phyloP scores from a whole-genome alignment of 1,284 basidiomycete genomes.

The Ceratobasidium sp. region DNA sequence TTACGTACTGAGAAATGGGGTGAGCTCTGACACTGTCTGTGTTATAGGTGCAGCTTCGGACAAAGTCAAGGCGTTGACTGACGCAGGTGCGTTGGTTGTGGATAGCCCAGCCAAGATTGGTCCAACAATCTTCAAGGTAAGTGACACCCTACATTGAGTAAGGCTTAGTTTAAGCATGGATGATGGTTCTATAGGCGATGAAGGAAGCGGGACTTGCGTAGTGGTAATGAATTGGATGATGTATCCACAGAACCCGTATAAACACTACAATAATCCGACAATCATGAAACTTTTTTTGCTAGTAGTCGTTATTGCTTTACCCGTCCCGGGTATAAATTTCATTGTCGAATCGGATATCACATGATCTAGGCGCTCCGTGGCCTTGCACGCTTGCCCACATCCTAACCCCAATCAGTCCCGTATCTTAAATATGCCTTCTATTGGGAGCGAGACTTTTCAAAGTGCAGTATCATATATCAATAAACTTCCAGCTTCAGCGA shows the following conservation, averaged over 20 bases:
- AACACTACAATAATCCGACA: constrained; percentile 3
- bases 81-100: constrained; percentile 91
- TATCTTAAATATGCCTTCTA: constrained; percentile 13
- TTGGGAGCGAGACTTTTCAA: constrained; percentile 54
- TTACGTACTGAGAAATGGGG: background rate
- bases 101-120: constrained; percentile 97
- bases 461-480: constrained; percentile 70
- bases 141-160: constrained; percentile 43
- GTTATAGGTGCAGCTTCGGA: constrained; percentile 81
- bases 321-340: background rate
- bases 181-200: constrained; percentile 66
- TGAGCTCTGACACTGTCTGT: background rate
- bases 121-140: constrained; percentile 79
- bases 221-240: constrained; percentile 44
- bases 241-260: background rate
- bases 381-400: background rate
- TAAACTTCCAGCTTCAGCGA: constrained; percentile 58
- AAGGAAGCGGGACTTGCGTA: constrained; percentile 80
- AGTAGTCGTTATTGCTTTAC: too few species aligned
- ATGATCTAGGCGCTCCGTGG: constrained; percentile 4
- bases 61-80: constrained; percentile 93
- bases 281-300: constrained; percentile 19
- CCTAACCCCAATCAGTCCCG: constrained; percentile 1
- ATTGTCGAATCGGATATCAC: background rate
- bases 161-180: constrained; percentile 22